Conservation (phyloP, 148 eudicot species). For the Bassia scoparia region DNA sequence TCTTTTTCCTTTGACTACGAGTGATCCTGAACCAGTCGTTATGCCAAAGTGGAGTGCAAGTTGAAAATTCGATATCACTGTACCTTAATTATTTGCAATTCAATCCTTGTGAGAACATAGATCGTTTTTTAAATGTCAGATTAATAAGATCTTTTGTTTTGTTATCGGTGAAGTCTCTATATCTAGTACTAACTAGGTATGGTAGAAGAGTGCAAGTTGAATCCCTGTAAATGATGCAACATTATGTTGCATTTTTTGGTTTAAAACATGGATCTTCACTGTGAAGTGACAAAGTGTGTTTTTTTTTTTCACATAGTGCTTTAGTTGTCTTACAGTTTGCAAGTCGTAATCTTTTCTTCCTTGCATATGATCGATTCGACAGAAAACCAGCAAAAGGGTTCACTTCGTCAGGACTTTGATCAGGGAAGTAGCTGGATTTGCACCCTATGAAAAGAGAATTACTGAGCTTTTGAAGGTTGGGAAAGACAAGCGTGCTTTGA, state of each 20-base stretch:
- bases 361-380: neutral
- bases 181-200: neutral
- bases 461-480: conserved; percentile 68
- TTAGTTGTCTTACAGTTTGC: neutral
- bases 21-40: too few species aligned
- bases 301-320: neutral
- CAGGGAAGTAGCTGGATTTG: conserved; percentile 63
- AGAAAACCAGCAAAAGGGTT: conserved; percentile 57
- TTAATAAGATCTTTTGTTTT: too few species aligned
- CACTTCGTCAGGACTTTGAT: conserved; percentile 52
- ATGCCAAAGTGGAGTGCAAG: too few species aligned
- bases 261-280: too few species aligned
- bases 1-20: too few species aligned
- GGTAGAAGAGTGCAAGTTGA: neutral
- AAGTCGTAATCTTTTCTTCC: neutral
- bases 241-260: neutral
- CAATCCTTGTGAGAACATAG: too few species aligned
- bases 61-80: too few species aligned
- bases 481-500: conserved; percentile 63
- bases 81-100: too few species aligned
- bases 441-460: conserved; percentile 67
- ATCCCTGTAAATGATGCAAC: neutral
- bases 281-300: too few species aligned
- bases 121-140: too few species aligned
- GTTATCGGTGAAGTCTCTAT: neutral